A percentile compares a stretch with the other conserved stretches of the same genome.
Evolutionary conservation across 768 basidiomycete genomes (phyloP).

Genomic region (Hygrophorus pudorinus): DNA sequence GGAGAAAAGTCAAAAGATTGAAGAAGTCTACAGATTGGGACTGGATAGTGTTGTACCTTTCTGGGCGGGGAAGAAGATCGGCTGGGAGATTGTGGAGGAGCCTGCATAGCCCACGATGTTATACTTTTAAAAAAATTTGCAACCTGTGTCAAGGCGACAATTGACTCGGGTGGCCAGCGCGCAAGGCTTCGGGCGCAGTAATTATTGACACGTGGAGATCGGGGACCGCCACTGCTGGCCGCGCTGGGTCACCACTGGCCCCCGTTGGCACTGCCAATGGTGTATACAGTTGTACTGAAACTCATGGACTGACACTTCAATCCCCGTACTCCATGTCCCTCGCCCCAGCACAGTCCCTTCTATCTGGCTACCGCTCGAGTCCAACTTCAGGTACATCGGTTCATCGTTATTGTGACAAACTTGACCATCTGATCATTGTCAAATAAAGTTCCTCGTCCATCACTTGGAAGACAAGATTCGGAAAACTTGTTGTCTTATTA

Average conservation of each 20-base stretch:
- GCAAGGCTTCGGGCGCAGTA: no score
- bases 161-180: no score
- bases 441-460: not conserved
- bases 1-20: constrained; percentile 28
- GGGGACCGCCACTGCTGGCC: no score
- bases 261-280: no score
- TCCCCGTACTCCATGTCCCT: not conserved
- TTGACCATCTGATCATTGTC: no score
- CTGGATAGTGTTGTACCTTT: constrained; percentile 66
- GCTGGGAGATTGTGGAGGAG: constrained; percentile 48
- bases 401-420: no score
- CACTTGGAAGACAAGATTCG: constrained; percentile 11
- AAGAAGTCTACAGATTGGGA: constrained; percentile 36
- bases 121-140: not conserved
- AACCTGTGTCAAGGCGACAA: no score
- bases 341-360: not conserved
- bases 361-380: not conserved
- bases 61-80: constrained; percentile 74
- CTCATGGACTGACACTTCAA: no score
- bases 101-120: not conserved
- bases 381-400: not conserved
- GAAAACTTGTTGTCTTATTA: constrained; percentile 15
- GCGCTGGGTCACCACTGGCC: no score
- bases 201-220: no score
- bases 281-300: not conserved